These are phyloP conservation scores for Silene conica DNA, from an alignment of 148 eudicot species.

Conservation along the genomic window DNA sequence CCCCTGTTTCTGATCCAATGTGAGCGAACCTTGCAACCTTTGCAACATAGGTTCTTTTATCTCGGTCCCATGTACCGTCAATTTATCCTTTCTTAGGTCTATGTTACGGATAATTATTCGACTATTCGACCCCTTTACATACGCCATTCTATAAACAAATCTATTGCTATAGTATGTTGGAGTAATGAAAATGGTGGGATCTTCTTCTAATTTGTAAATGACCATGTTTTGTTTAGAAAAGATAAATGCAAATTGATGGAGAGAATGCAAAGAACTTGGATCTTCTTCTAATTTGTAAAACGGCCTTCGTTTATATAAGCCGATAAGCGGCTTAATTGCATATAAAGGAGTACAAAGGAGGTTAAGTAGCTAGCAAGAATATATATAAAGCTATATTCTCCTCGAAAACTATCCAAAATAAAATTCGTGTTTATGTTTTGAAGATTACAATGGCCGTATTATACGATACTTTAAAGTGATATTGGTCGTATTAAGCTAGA, in stretches of 20 bases:
- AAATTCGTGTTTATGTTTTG: no score
- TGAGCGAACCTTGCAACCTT: constrained; percentile 28
- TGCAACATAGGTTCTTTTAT: constrained; percentile 17
- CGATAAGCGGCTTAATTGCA: not conserved
- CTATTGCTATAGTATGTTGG: constrained; percentile 24
- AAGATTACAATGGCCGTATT: no score
- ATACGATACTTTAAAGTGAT: no score
- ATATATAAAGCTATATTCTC: no score
- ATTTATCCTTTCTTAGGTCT: constrained; percentile 28
- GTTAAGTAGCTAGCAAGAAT: not conserved
- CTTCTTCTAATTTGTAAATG: constrained; percentile 26
- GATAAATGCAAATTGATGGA: no score
- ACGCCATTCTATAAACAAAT: constrained; percentile 23
- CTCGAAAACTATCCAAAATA: no score
- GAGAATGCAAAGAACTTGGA: not conserved
- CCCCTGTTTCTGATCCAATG: constrained; percentile 21
- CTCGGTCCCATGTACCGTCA: constrained; percentile 24
- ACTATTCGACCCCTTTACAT: not conserved
- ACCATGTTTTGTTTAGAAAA: constrained; percentile 10
- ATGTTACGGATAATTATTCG: constrained; percentile 17
- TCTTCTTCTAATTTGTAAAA: no score
- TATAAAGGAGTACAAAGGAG: not conserved
- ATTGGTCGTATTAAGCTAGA: no score
- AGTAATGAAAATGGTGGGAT: constrained; percentile 20
- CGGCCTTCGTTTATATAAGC: not conserved